Base-by-base conservation (phyloP, 352 stramenopile species). In the Peronospora destructor region DNA sequence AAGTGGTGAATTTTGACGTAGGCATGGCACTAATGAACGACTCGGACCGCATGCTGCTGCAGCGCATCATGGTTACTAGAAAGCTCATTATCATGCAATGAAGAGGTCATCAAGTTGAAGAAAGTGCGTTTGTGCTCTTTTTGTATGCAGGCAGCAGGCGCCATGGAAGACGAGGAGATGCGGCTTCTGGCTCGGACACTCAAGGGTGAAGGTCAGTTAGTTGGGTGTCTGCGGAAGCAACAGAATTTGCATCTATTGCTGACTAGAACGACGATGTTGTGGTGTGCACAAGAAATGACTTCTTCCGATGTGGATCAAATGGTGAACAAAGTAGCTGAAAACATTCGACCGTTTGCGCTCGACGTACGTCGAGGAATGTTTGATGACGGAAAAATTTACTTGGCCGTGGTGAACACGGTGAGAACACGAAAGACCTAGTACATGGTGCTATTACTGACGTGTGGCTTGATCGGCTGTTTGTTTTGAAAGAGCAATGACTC, bases 301-400 rank as follows among this genome's bases (percentile, higher is more conserved):
- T 44, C 64, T 6, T 51, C 61, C 0, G 71, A 86, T n/a, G 65
- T 90, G 42, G 76, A 87, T 35, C 56, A 73, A 32, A 85, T 87
- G 56, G 54, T 87, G 44, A 79, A 69, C 30, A 71, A 74, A 38
- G 67, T 92, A 33, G 70, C 68, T 2, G 58, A 59, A 16, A 80
- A 56, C 29, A 68, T 92, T 40, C 78, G 72, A 34, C 48, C 64
- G 26, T 89, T 87, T 49, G 68, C 76, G 29, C 66, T 92, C 6
- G 81, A 92, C 45, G 62, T 92, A 17, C 78, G 78, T 42, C 72
- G 76, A 38, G 59, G 71, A 38, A 79, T 92, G 54, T 89, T 85
- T 51, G 81, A 92, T 61, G 73, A 92, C 49, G 81, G 81, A 35
- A 84, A 87, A 46, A 79, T 89, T 67, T 90, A 92, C 51, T 26